These are phyloP conservation scores for Pogostemon cablin DNA, from an alignment of 257 asterid genomes.

Conservation along the genomic window DNA sequence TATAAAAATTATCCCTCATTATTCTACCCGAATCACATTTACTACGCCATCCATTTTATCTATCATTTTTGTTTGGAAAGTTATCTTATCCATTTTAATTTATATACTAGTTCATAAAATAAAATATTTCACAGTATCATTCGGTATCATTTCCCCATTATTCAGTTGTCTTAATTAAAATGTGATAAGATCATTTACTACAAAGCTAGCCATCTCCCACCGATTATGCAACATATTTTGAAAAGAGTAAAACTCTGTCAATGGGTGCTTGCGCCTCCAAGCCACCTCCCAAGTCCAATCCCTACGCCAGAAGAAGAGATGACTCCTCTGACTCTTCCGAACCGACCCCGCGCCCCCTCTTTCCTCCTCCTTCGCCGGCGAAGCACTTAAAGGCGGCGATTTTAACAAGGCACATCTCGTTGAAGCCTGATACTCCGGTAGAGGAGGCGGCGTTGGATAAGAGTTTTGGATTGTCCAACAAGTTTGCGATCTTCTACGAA, in stretches of 20 bases:
- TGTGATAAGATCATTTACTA: not conserved
- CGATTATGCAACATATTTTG: conserved; percentile 1
- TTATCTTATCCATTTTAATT: no score
- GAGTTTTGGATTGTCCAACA: conserved; percentile 65
- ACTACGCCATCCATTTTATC: no score
- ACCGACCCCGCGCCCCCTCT: conserved; percentile 42
- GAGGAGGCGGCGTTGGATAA: conserved; percentile 50
- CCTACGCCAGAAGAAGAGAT: conserved; percentile 39
- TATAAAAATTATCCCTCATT: no score
- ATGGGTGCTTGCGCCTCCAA: conserved; percentile 65
- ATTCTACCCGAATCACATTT: no score
- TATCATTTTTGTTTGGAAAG: no score
- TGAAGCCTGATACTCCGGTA: conserved; percentile 36
- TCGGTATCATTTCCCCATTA: no score
- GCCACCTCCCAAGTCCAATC: conserved; percentile 55
- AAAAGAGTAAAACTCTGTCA: conserved; percentile 10
- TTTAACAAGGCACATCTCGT: conserved; percentile 27
- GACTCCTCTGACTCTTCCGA: conserved; percentile 30
- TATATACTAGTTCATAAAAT: no score
- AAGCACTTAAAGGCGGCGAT: conserved; percentile 53
- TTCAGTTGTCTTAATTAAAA: no score
- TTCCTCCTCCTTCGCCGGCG: conserved; percentile 71
- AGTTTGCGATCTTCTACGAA: conserved; percentile 51
- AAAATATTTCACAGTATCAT: no score
- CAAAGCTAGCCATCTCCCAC: conserved; percentile 14